phyloP scores from a whole-genome alignment of 176 grass and related monocot species.

The Oryza meridionalis region DNA sequence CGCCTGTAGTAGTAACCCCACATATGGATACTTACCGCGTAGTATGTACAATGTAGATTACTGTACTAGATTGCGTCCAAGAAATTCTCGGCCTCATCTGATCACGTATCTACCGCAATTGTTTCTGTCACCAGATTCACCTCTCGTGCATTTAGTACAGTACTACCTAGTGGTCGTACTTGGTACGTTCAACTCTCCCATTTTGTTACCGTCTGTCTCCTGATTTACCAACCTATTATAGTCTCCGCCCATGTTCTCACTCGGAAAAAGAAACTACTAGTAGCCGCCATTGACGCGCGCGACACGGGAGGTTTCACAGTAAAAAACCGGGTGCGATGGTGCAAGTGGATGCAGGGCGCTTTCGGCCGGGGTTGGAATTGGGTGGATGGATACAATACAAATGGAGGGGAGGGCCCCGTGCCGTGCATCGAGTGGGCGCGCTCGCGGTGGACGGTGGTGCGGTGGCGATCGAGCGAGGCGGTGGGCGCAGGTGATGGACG shows the following conservation, averaged over 20 bases:
- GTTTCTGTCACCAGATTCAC: background rate
- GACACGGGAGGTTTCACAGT: background rate
- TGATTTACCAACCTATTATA: background rate
- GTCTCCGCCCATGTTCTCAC: background rate
- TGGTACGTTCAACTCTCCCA: background rate
- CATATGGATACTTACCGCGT: background rate
- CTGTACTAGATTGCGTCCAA: conserved; percentile 27
- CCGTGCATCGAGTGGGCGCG: conserved; percentile 41
- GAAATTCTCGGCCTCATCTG: background rate
- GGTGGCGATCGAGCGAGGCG: conserved; percentile 10
- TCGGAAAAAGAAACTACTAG: background rate
- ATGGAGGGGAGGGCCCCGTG: background rate
- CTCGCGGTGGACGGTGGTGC: background rate
- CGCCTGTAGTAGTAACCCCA: conserved; percentile 23
- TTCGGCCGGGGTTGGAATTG: background rate
- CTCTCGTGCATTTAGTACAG: background rate
- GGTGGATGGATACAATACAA: background rate
- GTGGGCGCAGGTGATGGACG: conserved; percentile 20
- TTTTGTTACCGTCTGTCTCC: background rate
- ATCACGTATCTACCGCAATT: conserved; percentile 6
- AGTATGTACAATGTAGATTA: background rate
- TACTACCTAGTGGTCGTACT: background rate
- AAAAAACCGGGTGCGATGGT: background rate
- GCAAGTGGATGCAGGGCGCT: background rate
- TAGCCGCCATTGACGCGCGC: background rate